Conservation (phyloP, 805 yeast genomes). For the Wickerhamiella alocasiicola region DNA sequence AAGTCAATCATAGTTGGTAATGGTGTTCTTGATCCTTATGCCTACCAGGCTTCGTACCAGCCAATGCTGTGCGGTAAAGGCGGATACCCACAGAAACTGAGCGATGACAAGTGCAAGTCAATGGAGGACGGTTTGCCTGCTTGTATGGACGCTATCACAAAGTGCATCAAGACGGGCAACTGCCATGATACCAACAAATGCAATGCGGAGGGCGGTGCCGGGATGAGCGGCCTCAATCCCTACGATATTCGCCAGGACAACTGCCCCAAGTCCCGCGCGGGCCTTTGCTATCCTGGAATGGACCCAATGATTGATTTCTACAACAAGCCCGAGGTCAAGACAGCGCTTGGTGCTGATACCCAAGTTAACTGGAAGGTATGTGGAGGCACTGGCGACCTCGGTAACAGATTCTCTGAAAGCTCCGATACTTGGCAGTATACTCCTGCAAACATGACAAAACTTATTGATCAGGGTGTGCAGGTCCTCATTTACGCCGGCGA, state of each 20-base stretch:
- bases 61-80: too few species aligned
- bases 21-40: too few species aligned
- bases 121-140: too few species aligned
- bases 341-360: conserved; percentile 75
- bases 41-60: too few species aligned
- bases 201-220: too few species aligned
- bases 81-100: too few species aligned
- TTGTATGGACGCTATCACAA: too few species aligned
- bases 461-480: conserved; percentile 64
- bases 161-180: too few species aligned
- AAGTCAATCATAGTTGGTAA: conserved; percentile 82
- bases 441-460: conserved; percentile 53
- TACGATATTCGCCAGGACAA: conserved; percentile 79
- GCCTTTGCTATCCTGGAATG: conserved; percentile 62
- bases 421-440: conserved; percentile 53
- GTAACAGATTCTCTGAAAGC: conserved; percentile 51
- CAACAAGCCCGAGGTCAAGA: conserved; percentile 59
- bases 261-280: conserved; percentile 43
- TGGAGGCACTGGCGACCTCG: conserved; percentile 63
- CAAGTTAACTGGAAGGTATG: conserved; percentile 72
- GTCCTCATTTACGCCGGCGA: too few species aligned
- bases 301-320: conserved; percentile 61
- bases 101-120: too few species aligned
- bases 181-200: too few species aligned
- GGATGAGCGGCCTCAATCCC: conserved; percentile 86